Base-by-base conservation (phyloP, 2,329 filamentous ascomycete species). In the Apiospora malaysiana region DNA sequence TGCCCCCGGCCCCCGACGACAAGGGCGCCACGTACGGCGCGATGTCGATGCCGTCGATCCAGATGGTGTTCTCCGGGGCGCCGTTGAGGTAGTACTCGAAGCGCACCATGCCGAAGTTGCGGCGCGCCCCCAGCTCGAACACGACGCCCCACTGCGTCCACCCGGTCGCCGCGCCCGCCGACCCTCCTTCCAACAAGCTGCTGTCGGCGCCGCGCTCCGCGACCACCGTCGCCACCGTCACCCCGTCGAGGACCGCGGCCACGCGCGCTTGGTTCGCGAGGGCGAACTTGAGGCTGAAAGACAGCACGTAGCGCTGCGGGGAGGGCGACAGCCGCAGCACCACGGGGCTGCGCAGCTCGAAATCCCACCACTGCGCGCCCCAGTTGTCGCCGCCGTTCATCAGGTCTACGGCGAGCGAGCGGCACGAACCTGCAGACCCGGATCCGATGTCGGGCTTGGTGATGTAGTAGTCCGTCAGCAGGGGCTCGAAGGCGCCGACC, bases 41-140 rank as follows among this genome's bases (percentile, higher is more conserved):
- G 37, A 71, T 49, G 32, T 68, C 56, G 37, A 71, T 67, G 37
- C 56, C 46, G 46, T 71, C 70, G 46, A 71, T 59, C 56, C 68
- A 69, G 59, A 71, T 46, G 32, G 70, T 69, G 70, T 71, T 71
- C 51, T 56, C 23, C 2, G 37, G 10, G 21, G 70, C 67, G 5
- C 70, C 68, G 40, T 59, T 45, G 21, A 71, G 70, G 45, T 56
- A 32, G 27, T 49, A 68, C 27, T n/a, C 37, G 68, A 71, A 67
- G 21, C 27, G 14, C 12, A 71, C 14, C 45, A 67, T 59, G 46
- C 51, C 45, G 43, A 63, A 67, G 46, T 65, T 32, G 27, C 42
- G 56, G 18, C 14, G 6, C 3, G 66, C 43, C 25, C 46, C 68
- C 8, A 68, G 59, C 9, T 47, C 32, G 46, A 69, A 71, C 25